phyloP scores from a whole-genome alignment of 805 yeast species.

The Cyberlindnera xylosilytica region DNA sequence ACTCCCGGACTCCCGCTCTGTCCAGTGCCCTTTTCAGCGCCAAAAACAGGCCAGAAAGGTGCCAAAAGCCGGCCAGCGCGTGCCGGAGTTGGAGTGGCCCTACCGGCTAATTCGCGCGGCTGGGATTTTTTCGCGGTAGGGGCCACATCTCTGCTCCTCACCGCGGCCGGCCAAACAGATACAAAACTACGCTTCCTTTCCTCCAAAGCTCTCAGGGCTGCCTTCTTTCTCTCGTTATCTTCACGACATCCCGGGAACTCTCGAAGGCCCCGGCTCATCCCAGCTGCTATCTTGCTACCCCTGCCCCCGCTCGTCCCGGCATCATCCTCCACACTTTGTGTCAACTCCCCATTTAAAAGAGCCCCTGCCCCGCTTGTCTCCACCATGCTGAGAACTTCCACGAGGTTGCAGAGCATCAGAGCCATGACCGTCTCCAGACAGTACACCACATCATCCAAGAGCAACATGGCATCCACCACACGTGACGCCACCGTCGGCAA shows the following conservation, averaged over 20 bases:
- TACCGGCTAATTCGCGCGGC: too few species aligned
- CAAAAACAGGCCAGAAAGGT: neutral
- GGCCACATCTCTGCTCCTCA: neutral
- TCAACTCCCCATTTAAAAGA: neutral
- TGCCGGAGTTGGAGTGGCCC: too few species aligned
- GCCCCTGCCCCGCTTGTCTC: neutral
- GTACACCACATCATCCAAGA: conserved; percentile 12
- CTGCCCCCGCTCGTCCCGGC: neutral
- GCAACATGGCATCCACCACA: conserved; percentile 17
- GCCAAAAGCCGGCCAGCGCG: neutral
- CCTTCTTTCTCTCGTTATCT: neutral
- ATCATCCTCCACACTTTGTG: neutral
- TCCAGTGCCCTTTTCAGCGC: too few species aligned
- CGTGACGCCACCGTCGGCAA: conserved; percentile 18
- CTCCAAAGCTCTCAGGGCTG: neutral
- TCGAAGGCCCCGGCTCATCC: neutral
- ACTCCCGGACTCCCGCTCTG: too few species aligned
- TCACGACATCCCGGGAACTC: conserved; percentile 8
- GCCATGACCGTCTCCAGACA: conserved; percentile 8
- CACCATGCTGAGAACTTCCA: conserved; percentile 12
- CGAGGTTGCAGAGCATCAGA: conserved; percentile 6
- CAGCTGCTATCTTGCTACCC: neutral
- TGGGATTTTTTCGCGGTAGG: neutral
- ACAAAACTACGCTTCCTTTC: neutral
- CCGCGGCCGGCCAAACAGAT: neutral